Evolutionary conservation across 768 basidiomycete genomes (phyloP), one percentile per base, ranked within the genome.

Genomic region (Suillus clintonianus): DNA sequence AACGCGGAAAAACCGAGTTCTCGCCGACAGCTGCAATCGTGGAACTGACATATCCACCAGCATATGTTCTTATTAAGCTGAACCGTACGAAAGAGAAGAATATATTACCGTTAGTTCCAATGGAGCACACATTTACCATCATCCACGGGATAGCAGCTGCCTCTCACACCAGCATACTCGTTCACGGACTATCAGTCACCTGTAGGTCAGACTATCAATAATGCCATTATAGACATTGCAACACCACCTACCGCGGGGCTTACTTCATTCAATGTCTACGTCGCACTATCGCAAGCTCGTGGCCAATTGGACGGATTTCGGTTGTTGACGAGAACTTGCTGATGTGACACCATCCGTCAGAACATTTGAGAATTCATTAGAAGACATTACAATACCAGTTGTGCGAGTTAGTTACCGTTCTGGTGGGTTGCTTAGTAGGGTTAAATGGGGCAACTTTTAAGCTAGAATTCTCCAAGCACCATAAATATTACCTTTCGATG

Each of bases 131-230:
- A 7, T 77, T 45, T 76, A 30, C 27, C 2, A 48, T 22, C 42
- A n/a, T 68, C 9, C 36, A 64, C 22, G 9, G 45, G 72, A 5
- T 24, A 50, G 0, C 76, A 81, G 61, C 74, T 69, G 39, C 71
- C 78, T 3, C 64, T 80, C 3, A 79, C 78, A 5, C 63, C 71
- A 0, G 79, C 79, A 30, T 82, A 80, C 59, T 75, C 77, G 2
- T 82, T 83, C 67, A 82, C 79, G 0, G 79, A 81, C 64, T 82
- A 81, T 61, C 55, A 72, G 17, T 64, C 78, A 14, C 80, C n/a
- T n/a, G n/a, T 82, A 66, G 81, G 81, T 0, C 80, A 81, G 64
- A 82, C 79, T 2, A 70, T 81, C 3, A 59, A 59, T 1, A 57
- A 69, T 39, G 74, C 79, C 0, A 58, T 82, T 10, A 72, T 81